Evolutionary conservation across 202 grass and related monocot species (phyloP).

Genomic region (Digitaria exilis): DNA sequence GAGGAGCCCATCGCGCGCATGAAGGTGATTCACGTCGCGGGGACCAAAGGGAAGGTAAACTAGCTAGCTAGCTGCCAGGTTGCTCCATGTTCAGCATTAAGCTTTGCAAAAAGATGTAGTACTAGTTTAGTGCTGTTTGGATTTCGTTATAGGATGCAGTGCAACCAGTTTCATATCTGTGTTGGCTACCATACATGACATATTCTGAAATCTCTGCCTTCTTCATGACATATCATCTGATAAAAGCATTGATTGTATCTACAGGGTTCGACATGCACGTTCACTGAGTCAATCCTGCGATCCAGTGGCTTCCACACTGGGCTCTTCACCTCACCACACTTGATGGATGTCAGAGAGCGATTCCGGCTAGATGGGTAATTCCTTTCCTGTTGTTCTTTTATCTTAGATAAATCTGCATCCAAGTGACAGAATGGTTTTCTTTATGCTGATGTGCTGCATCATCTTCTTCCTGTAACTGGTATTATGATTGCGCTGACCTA

Average conservation of each 20-base stretch:
- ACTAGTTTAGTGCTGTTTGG: neutral
- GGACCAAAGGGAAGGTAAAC: constrained; percentile 95
- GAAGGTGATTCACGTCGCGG: constrained; percentile 89
- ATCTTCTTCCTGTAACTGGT: constrained; percentile 29
- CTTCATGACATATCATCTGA: neutral
- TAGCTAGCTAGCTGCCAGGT: neutral
- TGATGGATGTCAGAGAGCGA: constrained; percentile 93
- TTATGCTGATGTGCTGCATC: neutral
- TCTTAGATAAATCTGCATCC: neutral
- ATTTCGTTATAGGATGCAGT: neutral
- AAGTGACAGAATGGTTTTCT: neutral
- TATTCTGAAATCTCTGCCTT: neutral
- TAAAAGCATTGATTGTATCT: neutral
- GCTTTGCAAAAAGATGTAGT: neutral
- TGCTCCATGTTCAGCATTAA: neutral
- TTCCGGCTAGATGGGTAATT: constrained; percentile 86
- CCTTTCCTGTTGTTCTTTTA: neutral
- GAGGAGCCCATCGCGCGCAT: constrained; percentile 74
- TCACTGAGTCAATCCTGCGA: constrained; percentile 87
- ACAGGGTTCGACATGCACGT: constrained; percentile 89
- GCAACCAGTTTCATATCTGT: neutral
- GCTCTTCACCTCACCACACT: constrained; percentile 91
- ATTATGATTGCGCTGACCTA: constrained; percentile 31
- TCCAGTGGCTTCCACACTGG: constrained; percentile 78
- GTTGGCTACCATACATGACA: neutral